Evolutionary conservation across 2,329 filamentous ascomycete genomes (phyloP), one percentile per base, ranked within the genome.

Genomic region (Epichloe scottii): DNA sequence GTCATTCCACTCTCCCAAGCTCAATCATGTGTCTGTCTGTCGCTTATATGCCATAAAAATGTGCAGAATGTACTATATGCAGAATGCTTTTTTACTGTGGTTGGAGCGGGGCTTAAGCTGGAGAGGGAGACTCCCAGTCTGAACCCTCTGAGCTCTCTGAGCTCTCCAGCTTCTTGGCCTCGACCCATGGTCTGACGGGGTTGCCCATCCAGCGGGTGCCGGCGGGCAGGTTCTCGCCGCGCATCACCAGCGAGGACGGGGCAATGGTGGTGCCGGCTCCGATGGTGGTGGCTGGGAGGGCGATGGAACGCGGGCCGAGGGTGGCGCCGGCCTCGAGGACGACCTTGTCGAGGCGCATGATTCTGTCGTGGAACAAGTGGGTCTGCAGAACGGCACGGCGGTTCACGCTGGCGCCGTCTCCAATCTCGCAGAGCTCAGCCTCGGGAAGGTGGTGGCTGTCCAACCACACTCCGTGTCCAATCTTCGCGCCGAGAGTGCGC

Each of bases 401-500:
- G 51, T 59, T 59, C 44, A 59, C 53, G 6, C 53, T 54, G 4
- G 55, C 57, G 15, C 57, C 57, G 44, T 54, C 50, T 12, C 52
- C 57, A 6, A 59, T 43, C 30, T 43, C 19, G 17, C 51, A 52
- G 26, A 59, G 46, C 7, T 59, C 56, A 5, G 56, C 56, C 37
- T 59, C 57, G 30, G 57, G 57, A 1, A 59, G 54, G 17, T 55
- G 49, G 35, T 59, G 57, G 49, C 55, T 59, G 45, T 59, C 57
- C 30, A 57, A 40, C 57, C 57, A 59, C 26, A 57, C 55, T 2
- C 57, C 57, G n/a, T 40, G 54, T 4, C 57, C 57, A 19, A 59
- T 52, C 33, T 54, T 53, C n/a, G 56, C 56, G 2, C 57, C 57
- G 2, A 59, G 51, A 0, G 55, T 46, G 21, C 55, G 53, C 52